Evolutionary conservation across 208 protist genomes (phyloP), one percentile per base, ranked within the genome.

Genomic region (Crithidia sp.): DNA sequence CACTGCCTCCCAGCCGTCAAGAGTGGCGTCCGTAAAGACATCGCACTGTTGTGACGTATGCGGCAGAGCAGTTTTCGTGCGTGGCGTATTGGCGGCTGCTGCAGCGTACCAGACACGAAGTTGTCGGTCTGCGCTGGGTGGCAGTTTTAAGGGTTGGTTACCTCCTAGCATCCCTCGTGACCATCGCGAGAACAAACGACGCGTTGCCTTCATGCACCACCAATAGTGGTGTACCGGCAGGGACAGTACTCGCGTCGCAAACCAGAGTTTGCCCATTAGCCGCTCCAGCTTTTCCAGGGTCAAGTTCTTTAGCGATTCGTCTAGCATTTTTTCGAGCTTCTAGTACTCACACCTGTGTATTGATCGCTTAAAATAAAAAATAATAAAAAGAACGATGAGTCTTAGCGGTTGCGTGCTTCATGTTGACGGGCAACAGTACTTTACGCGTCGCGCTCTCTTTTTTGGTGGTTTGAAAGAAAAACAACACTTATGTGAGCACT

Each of bases 1-100:
- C 13, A 78, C 73, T 8, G 73, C 73, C 2, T 64, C 65, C 73
- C 73, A 78, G 14, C 64, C 73, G 14, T 54, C 19, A 17, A 78
- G 50, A n/a, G 73, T 64, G 10, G 73, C 60, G 58, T 78, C 73
- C 0, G 64, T 72, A 58, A 63, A 78, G 14, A 78, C 37, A 39
- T 78, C 47, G 73, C 66, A 65, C 13, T 36, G 14, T 41, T 54
- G 16, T 0, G 52, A 57, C 16, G 14, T 17, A 16, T 7, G 7
- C 10, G 43, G 62, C n/a, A 56, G 8, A 4, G 41, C 12, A 0
- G 8, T 12, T 0, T 72, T 66, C 5, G 6, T 6, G 6, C 54
- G 16, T 58, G 54, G 54, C 28, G 6, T 13, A 13, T 58, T 58
- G 7, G 44, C 47, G 5, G 14, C 39, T n/a, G 63, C 73, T 28